Base-by-base conservation (phyloP, 305 asterid genomes). In the Fraxinus nigra region DNA sequence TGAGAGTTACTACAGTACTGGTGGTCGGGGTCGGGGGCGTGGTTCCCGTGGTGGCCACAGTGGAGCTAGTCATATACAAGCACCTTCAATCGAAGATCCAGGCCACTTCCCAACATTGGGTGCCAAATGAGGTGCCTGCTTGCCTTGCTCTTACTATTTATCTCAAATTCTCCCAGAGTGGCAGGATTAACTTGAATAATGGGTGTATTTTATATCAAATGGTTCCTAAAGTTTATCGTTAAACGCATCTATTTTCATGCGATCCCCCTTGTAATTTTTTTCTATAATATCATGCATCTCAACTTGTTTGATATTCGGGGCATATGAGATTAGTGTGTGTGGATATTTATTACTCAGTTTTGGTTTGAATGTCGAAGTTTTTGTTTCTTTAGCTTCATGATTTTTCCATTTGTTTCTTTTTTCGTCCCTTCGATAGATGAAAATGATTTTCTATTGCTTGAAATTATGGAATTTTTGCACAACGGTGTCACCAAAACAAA, bases 21-120 rank as follows among this genome's bases (percentile, higher is more conserved):
- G 95, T 43, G 95, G 95, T 14, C 92, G 96, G 14, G 95, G 98
- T 0, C 85, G 97, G 0, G 97, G 97, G 0, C 94, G 91, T 75
- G 91, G 91, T 20, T 28, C 84, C 4, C 82, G 88, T 61, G 92
- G 91, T 40, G 90, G 91, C 28, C 82, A 82, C 72, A 51, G 30
- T 24, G 93, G 88, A 63, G 84, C 86, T 48, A 78, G 81, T 46
- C 90, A 86, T 43, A 72, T 26, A 56, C 80, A 61, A 54, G 94
- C 92, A 34, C 97, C 90, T 40, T 78, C 88, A 61, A 89, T 91
- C 69, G 92, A 85, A 80, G 94, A 92, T 86, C 92, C 85, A 0
- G 89, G 88, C 46, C 91, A 92, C 83, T 91, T 92, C 88, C 94
- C 93, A 4, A 88, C 89, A 75, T 80, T 92, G 67, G 92, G 93